Evolutionary conservation across 2,329 filamentous ascomycete genomes (phyloP).

Genomic region (Colletotrichum australisinense): DNA sequence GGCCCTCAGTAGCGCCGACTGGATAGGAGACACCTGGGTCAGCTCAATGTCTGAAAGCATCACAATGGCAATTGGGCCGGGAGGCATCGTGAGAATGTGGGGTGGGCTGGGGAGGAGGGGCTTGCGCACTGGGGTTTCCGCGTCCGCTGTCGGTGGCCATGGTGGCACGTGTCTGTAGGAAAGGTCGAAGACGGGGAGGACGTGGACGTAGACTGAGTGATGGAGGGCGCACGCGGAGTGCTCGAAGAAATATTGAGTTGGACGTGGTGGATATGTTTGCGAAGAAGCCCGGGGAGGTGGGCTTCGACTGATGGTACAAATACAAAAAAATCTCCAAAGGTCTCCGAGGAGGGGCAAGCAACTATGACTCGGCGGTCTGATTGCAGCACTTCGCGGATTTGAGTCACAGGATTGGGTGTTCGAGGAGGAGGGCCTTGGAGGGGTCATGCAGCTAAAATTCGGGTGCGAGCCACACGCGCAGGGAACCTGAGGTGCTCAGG

Average conservation of each 20-base stretch:
- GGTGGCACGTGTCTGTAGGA: constrained; percentile 54
- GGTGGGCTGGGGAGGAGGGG: constrained; percentile 21
- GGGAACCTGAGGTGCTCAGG: not conserved
- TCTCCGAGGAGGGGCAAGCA: constrained; percentile 35
- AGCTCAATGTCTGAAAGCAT: constrained; percentile 5
- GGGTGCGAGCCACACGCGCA: constrained; percentile 23
- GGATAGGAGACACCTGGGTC: constrained; percentile 24
- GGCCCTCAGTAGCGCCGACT: constrained; percentile 58
- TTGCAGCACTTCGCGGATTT: constrained; percentile 31
- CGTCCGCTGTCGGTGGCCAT: constrained; percentile 70
- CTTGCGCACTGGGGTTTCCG: constrained; percentile 56
- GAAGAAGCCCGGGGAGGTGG: constrained; percentile 50
- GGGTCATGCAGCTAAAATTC: constrained; percentile 32
- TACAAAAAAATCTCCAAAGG: constrained; percentile 32
- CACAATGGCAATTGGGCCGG: constrained; percentile 11
- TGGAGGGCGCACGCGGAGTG: constrained; percentile 69
- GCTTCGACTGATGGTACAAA: constrained; percentile 43
- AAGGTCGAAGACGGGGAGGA: constrained; percentile 40
- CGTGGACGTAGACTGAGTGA: constrained; percentile 54
- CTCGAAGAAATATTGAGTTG: constrained; percentile 61
- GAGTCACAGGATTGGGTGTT: constrained; percentile 34
- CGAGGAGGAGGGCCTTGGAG: constrained; percentile 21
- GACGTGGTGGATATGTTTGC: constrained; percentile 55
- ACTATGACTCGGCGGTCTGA: constrained; percentile 36
- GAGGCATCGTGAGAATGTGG: constrained; percentile 27